phyloP scores from a whole-genome alignment of 2,329 filamentous ascomycete species.

The Alternaria viburni region DNA sequence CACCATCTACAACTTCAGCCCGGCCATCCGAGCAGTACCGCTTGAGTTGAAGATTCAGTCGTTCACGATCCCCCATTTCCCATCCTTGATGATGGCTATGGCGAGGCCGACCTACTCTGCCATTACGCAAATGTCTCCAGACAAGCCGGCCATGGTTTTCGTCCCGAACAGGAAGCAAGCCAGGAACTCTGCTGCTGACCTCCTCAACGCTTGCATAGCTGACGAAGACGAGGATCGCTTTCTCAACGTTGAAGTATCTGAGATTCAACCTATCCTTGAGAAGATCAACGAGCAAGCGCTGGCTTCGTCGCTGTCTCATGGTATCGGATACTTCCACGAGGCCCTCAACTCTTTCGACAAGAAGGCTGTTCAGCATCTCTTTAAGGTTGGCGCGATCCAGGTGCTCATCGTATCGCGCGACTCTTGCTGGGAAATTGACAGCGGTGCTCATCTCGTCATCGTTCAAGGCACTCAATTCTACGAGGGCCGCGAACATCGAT shows the following conservation, averaged over 20 bases:
- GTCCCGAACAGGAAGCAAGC: constrained; percentile 94
- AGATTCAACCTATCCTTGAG: constrained; percentile 81
- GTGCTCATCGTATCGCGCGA: constrained; percentile 83
- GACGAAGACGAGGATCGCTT: constrained; percentile 95
- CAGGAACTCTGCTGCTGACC: constrained; percentile 81
- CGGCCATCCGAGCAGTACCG: constrained; percentile 84
- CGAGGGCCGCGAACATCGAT: constrained; percentile 94
- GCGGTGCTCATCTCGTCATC: constrained; percentile 86
- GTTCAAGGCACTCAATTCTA: constrained; percentile 99
- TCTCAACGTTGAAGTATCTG: constrained; percentile 80
- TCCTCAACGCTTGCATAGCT: constrained; percentile 84
- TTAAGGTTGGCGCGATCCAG: constrained; percentile 86
- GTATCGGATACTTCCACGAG: constrained; percentile 97
- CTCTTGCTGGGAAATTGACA: constrained; percentile 94
- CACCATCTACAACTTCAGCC: constrained; percentile 98
- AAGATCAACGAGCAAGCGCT: constrained; percentile 86
- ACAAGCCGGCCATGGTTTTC: constrained; percentile 90
- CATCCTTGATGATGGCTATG: constrained; percentile 98
- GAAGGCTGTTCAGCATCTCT: constrained; percentile 91
- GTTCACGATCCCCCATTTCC: constrained; percentile 95
- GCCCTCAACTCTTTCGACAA: constrained; percentile 88
- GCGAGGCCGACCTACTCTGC: constrained; percentile 90
- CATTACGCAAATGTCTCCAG: constrained; percentile 83
- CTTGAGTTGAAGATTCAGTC: constrained; percentile 94
- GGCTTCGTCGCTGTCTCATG: constrained; percentile 88